Evolutionary conservation across 176 grass and related monocot genomes (phyloP).

Genomic region (Areca catechu): DNA sequence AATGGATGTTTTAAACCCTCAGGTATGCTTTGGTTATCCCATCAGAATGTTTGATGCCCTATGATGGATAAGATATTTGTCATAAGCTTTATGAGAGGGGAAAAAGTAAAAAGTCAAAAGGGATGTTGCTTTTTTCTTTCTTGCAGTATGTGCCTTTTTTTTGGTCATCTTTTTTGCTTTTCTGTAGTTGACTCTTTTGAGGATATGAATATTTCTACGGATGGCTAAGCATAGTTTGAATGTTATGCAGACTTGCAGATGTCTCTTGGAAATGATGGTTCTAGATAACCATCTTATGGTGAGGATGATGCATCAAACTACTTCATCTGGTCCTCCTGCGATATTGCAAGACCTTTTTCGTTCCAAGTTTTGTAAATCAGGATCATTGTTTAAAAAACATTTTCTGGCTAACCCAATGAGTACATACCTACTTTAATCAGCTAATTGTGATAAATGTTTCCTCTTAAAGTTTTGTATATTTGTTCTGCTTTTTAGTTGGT

Average conservation of each 20-base stretch:
- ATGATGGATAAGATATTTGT: neutral
- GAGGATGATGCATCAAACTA: slow-evolving; percentile 32
- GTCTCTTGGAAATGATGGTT: slow-evolving; percentile 50
- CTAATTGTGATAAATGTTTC: too few relatives aligned
- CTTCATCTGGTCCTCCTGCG: slow-evolving; percentile 29
- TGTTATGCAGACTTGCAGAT: slow-evolving; percentile 62
- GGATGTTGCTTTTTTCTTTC: too few relatives aligned
- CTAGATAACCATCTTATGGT: slow-evolving; percentile 44
- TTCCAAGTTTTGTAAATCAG: slow-evolving; percentile 7
- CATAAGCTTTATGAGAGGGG: too few relatives aligned
- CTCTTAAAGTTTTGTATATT: too few relatives aligned
- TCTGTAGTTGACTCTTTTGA: slow-evolving; percentile 1
- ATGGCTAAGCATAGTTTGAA: slow-evolving; percentile 2
- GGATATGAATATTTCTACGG: too few relatives aligned
- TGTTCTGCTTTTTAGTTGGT: too few relatives aligned
- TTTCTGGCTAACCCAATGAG: slow-evolving; percentile 70
- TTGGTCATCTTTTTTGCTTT: neutral
- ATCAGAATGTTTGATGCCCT: neutral
- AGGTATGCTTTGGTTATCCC: slow-evolving; percentile 30
- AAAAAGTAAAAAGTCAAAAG: too few relatives aligned
- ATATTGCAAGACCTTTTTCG: slow-evolving; percentile 43
- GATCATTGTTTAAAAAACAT: slow-evolving; percentile 33
- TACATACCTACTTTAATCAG: slow-evolving; percentile 33
- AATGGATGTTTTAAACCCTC: slow-evolving; percentile 89
- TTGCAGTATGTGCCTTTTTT: too few relatives aligned